Conservation (phyloP, 1,139 yeast species). For the Pichia sp. region DNA sequence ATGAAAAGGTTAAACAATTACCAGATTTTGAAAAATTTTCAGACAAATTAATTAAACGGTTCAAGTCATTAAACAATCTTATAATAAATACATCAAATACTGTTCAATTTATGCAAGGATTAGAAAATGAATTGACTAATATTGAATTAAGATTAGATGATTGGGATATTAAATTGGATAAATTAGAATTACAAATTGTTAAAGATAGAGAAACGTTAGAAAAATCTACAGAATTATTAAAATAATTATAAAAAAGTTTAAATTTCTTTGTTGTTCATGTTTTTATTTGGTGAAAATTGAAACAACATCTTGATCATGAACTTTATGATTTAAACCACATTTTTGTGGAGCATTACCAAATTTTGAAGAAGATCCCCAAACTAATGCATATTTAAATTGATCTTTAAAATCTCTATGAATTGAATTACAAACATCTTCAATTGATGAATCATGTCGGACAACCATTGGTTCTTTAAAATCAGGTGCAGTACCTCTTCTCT, state of each 20-base stretch:
- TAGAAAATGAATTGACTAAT: conserved; percentile 16
- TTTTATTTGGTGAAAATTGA: conserved; percentile 72
- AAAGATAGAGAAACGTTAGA: conserved; percentile 9
- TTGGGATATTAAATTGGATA: conserved; percentile 21
- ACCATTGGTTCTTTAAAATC: conserved; percentile 87
- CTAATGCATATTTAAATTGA: conserved; percentile 87
- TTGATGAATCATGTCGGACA: conserved; percentile 69
- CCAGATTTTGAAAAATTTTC: conserved; percentile 19
- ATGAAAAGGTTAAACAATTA: conserved; percentile 16
- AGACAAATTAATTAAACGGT: conserved; percentile 15
- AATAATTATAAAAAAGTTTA: too few species aligned
- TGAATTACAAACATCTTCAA: conserved; percentile 84
- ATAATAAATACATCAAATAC: conserved; percentile 11
- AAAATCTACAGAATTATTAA: conserved; percentile 11
- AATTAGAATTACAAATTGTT: conserved; percentile 14
- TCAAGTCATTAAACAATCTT: conserved; percentile 19
- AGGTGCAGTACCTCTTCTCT: conserved; percentile 75
- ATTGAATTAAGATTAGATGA: conserved; percentile 16
- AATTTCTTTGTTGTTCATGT: too few species aligned
- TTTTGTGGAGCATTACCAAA: conserved; percentile 81
- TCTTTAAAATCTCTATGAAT: conserved; percentile 90
- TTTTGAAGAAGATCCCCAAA: conserved; percentile 94
- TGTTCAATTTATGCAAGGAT: conserved; percentile 12
- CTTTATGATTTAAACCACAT: conserved; percentile 79
- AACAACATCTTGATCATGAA: conserved; percentile 92